Evolutionary conservation across 306 rosid species (phyloP).

Genomic region (Vachellia collinsii): DNA sequence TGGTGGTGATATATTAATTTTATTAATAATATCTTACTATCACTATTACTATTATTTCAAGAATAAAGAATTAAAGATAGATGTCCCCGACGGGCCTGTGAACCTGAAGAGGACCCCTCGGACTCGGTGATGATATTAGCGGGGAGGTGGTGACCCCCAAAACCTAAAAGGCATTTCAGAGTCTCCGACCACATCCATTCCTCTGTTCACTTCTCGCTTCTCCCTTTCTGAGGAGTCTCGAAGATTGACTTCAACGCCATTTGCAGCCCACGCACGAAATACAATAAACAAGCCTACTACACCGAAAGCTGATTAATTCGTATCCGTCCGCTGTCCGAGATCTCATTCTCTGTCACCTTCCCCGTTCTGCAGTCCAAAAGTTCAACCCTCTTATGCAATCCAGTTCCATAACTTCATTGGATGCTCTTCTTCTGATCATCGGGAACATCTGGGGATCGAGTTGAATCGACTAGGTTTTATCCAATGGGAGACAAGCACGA

Average conservation of each 20-base stretch:
- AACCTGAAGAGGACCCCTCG: conserved; percentile 33
- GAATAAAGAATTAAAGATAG: background rate
- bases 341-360: background rate
- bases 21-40: no score
- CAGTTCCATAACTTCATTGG: no score
- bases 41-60: no score
- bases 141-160: conserved; percentile 17
- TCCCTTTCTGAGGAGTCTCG: conserved; percentile 2
- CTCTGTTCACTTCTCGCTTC: background rate
- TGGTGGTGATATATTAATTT: no score
- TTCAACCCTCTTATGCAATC: background rate
- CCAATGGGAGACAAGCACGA: conserved; percentile 61
- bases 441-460: conserved; percentile 9
- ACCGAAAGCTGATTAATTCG: background rate
- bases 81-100: background rate
- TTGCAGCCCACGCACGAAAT: background rate
- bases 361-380: background rate
- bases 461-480: conserved; percentile 8
- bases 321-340: background rate
- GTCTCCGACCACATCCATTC: background rate
- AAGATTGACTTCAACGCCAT: background rate
- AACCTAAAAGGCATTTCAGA: background rate
- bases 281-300: background rate
- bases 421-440: background rate
- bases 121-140: conserved; percentile 26